Percentiles rank a stretch among this genome's conserved stretches.
These are phyloP conservation scores for Asterophora parasitica DNA, from an alignment of 768 basidiomycete species.

Conservation along the genomic window DNA sequence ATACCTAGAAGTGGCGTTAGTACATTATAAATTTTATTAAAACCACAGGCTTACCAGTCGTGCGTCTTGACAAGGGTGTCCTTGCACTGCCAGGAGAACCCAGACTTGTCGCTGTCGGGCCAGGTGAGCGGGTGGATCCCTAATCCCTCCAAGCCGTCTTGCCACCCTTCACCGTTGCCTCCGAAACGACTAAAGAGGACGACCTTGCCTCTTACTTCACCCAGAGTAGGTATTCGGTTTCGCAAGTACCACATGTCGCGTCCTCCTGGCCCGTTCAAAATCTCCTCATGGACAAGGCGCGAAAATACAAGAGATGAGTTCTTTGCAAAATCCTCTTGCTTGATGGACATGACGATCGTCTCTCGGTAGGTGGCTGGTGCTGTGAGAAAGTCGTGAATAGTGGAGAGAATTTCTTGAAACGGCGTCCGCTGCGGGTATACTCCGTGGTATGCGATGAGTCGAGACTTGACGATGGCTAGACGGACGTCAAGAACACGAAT, in stretches of 20 bases:
- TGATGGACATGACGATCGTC: slow-evolving; percentile 82
- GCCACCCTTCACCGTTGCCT: slow-evolving; percentile 63
- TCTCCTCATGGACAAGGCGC: slow-evolving; percentile 57
- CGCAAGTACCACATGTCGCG: slow-evolving; percentile 76
- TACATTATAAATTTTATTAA: no score
- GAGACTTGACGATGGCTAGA: slow-evolving; percentile 57
- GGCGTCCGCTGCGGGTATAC: slow-evolving; percentile 64
- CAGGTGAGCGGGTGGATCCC: slow-evolving; percentile 86
- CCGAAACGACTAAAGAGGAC: slow-evolving; percentile 87
- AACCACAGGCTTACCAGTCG: slow-evolving; percentile 61
- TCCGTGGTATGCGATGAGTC: slow-evolving; percentile 77
- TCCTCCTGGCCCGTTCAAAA: slow-evolving; percentile 50
- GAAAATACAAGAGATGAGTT: slow-evolving; percentile 54
- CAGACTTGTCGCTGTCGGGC: slow-evolving; percentile 73
- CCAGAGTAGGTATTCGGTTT: slow-evolving; percentile 74
- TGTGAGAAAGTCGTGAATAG: slow-evolving; percentile 61
- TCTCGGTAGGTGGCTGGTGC: slow-evolving; percentile 54
- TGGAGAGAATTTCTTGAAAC: slow-evolving; percentile 60
- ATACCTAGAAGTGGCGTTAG: slow-evolving; percentile 49
- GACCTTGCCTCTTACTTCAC: slow-evolving; percentile 81
- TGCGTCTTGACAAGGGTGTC: slow-evolving; percentile 68
- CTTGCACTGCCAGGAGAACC: slow-evolving; percentile 77
- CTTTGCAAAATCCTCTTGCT: slow-evolving; percentile 71
- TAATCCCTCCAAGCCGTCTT: slow-evolving; percentile 59
- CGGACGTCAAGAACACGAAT: slow-evolving; percentile 82